A percentile compares a stretch with the other conserved stretches of the same genome.
Conservation (phyloP, 1,284 basidiomycete genomes). For the Melanopsichium pennsylvanicum region DNA sequence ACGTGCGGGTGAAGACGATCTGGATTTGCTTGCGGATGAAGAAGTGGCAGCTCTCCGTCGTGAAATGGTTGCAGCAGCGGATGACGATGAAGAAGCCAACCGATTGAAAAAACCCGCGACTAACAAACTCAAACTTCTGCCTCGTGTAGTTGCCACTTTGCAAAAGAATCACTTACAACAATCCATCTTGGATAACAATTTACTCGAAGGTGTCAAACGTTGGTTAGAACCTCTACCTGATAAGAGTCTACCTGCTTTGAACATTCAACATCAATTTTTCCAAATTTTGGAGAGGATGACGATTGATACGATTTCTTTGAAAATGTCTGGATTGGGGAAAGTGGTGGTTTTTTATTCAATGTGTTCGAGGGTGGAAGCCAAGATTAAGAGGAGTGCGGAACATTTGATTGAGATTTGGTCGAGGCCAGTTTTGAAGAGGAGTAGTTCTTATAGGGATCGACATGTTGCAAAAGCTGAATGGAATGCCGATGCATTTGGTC, state of each 20-base stretch:
- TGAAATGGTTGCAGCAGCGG: slow-evolving; percentile 85
- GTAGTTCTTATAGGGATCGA: slow-evolving; percentile 60
- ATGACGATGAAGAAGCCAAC: slow-evolving; percentile 84
- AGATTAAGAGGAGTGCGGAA: slow-evolving; percentile 81
- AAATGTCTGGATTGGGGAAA: slow-evolving; percentile 89
- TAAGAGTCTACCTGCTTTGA: slow-evolving; percentile 88
- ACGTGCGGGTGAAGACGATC: slow-evolving; percentile 62
- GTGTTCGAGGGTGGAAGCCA: slow-evolving; percentile 80
- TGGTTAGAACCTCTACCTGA: slow-evolving; percentile 97
- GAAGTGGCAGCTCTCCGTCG: slow-evolving; percentile 84
- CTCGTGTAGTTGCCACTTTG: slow-evolving; percentile 88
- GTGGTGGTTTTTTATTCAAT: slow-evolving; percentile 95
- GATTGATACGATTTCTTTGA: slow-evolving; percentile 88
- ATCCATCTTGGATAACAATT: slow-evolving; percentile 92
- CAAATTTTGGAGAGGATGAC: slow-evolving; percentile 79
- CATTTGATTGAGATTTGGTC: slow-evolving; percentile 75
- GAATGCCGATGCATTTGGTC: slow-evolving; percentile 43
- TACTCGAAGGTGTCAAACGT: slow-evolving; percentile 85
- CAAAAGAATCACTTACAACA: slow-evolving; percentile 91
- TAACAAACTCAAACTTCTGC: slow-evolving; percentile 83
- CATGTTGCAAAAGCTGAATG: slow-evolving; percentile 55
- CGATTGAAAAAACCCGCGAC: slow-evolving; percentile 82
- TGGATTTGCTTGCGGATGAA: slow-evolving; percentile 90
- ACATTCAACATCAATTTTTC: slow-evolving; percentile 94
- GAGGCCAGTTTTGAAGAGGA: slow-evolving; percentile 62